phyloP scores from a whole-genome alignment of 73 alveolate genomes.

The Paramecium octaurelia region DNA sequence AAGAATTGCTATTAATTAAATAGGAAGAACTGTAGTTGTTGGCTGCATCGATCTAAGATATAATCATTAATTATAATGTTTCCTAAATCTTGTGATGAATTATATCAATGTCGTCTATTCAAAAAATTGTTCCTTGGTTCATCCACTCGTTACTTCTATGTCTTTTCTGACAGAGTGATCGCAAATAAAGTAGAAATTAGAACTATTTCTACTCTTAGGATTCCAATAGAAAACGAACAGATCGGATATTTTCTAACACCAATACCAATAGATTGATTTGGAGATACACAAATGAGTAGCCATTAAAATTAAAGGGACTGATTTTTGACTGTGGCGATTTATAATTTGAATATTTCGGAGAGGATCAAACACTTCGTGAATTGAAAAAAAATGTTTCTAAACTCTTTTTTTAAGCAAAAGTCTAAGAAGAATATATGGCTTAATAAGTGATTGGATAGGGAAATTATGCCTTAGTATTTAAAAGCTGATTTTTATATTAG shows the following conservation, averaged over 20 bases:
- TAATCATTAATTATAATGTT: conserved; percentile 50
- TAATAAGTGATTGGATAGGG: conserved; percentile 33
- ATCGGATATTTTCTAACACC: background rate
- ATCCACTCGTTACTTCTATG: background rate
- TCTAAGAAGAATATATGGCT: conserved; percentile 31
- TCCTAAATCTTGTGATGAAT: conserved; percentile 52
- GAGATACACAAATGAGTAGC: conserved; percentile 10
- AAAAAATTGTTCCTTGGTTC: conserved; percentile 33
- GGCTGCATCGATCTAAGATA: conserved; percentile 12
- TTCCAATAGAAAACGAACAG: background rate
- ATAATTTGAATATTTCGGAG: conserved; percentile 3
- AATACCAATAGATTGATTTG: background rate
- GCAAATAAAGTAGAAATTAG: background rate
- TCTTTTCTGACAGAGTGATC: background rate
- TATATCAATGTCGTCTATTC: conserved; percentile 7
- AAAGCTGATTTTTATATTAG: background rate
- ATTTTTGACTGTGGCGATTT: background rate
- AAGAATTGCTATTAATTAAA: background rate
- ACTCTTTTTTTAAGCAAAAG: background rate
- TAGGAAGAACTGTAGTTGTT: background rate
- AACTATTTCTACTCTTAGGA: background rate
- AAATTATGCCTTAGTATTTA: conserved; percentile 33
- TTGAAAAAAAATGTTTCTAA: background rate
- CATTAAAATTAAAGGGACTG: background rate
- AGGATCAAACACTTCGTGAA: background rate